Evolutionary conservation across 2,329 filamentous ascomycete species (phyloP).

Genomic region (Volutella citrinella): DNA sequence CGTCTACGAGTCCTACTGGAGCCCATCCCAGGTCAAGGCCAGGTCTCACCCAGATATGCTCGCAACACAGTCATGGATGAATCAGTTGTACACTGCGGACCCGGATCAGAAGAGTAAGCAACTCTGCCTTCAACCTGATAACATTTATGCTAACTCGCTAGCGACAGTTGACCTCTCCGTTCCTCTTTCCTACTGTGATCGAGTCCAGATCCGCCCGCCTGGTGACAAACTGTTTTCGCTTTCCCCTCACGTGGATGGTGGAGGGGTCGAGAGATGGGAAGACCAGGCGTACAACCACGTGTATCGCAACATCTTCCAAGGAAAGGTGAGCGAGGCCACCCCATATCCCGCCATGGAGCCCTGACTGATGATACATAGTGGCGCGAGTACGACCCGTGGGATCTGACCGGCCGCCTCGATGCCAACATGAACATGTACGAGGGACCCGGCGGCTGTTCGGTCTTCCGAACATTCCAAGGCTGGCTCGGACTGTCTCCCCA

Average conservation of each 20-base stretch:
- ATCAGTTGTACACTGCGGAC: conserved; percentile 3
- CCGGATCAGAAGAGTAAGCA: no score
- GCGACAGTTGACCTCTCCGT: no score
- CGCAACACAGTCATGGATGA: conserved; percentile 3
- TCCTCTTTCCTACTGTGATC: no score
- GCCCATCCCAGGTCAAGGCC: conserved; percentile 4
- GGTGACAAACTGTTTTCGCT: conserved; percentile 1
- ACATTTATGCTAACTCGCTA: no score
- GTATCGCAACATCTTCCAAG: no score
- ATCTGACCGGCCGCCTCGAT: conserved; percentile 1
- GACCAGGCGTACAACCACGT: no score
- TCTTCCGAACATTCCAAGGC: conserved; percentile 4
- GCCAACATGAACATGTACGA: conserved; percentile 7
- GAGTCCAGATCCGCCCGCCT: conserved; percentile 1
- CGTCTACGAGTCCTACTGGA: conserved; percentile 6
- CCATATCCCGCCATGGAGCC: no score
- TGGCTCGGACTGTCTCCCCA: conserved; percentile 3
- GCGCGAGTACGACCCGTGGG: no score
- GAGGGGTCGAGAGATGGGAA: neutral
- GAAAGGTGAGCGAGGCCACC: no score
- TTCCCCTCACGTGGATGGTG: conserved; percentile 1
- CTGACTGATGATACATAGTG: no score
- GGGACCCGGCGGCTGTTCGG: conserved; percentile 5
- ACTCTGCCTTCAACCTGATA: no score
- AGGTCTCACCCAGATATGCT: conserved; percentile 6